A percentile compares a stretch with the other conserved stretches of the same genome.
Conservation (phyloP, 2,329 filamentous ascomycete genomes). For the Sarocladium oryzae region DNA sequence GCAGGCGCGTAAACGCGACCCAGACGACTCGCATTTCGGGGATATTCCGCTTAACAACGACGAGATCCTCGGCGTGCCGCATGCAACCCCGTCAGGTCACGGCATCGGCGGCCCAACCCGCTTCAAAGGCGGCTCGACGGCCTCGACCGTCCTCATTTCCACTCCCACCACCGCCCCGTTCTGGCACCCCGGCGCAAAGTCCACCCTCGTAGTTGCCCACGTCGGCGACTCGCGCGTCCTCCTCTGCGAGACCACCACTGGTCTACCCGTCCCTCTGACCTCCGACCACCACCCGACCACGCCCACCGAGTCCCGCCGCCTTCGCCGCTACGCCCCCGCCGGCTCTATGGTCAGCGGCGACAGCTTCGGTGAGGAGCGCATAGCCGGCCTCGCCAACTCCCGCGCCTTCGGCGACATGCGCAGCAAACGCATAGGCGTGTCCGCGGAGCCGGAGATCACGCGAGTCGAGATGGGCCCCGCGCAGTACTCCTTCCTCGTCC, state of each 20-base stretch:
- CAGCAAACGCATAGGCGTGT: constrained; percentile 87
- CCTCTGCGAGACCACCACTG: constrained; percentile 79
- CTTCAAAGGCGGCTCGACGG: constrained; percentile 92
- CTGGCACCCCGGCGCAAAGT: constrained; percentile 85
- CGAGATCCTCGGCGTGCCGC: constrained; percentile 66
- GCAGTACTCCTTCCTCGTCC: constrained; percentile 81
- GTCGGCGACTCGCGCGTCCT: constrained; percentile 90
- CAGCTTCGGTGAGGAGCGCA: constrained; percentile 94
- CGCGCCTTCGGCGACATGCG: constrained; percentile 89
- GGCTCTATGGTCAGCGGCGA: constrained; percentile 77
- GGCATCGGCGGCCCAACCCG: constrained; percentile 67
- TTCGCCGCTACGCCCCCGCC: constrained; percentile 74
- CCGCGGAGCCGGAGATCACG: constrained; percentile 83
- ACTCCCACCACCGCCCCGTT: constrained; percentile 88
- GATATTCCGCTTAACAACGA: constrained; percentile 79
- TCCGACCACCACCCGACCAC: constrained; percentile 90
- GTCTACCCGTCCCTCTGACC: constrained; percentile 72
- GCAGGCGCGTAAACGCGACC: constrained; percentile 75
- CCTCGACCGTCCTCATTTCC: constrained; percentile 81
- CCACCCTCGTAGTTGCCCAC: constrained; percentile 79
- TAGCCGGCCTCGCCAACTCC: constrained; percentile 88
- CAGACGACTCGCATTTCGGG: constrained; percentile 60
- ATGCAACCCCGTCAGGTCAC: constrained; percentile 47
- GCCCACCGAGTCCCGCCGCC: constrained; percentile 72
- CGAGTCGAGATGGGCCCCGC: constrained; percentile 74